Base-by-base conservation (phyloP, 192 early-diverging fungal species). In the Linnemannia zychae region DNA sequence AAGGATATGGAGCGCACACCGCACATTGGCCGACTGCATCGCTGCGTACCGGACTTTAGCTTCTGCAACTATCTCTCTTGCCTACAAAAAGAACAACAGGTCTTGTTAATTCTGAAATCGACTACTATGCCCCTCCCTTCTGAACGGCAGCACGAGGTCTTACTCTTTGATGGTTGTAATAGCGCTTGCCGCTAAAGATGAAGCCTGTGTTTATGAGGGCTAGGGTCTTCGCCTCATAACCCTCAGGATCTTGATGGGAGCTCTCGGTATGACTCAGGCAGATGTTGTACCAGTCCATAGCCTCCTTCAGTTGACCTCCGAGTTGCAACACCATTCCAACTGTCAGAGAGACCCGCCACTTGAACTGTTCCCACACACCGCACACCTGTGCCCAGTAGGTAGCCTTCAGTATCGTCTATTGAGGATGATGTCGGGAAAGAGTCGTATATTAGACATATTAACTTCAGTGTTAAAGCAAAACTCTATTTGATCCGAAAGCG, bases 281-380 rank as follows among this genome's bases (percentile, higher is more conserved):
- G 47, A 85, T 75, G 6, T 65, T 74, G 74, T 85, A 85, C 83
- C 83, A 85, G 6, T 75, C 74, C 48, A 85, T 38, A 0, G 83
- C 83, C 11, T 85, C 77, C 7, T 85, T 65, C 31, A 85, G 63
- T 34, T 75, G 77, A 31, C 83, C 66, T 37, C 80, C 83, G 34
- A 79, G 38, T 1, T 75, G 87, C 77, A 79, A 85, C 28, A 65
- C 69, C 72, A 86, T 89, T 15, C 79, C 81, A 36, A 78, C 50
- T 5, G 72, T 71, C 17, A 86, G 74, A 7, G 72, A 80, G 36
- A 80, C 80, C 5, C 72, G 47, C 86, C 75, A 76, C 66, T 75
- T 80, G 67, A 78, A 80, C 9, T 48, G 31, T 12, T 78, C 74
- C 87, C 77, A 70, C 38, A 74, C 7, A 24, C 72, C 72, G 38